Percentiles rank a stretch among this genome's conserved stretches.
These are phyloP conservation scores for Musa itinerans DNA, from an alignment of 176 grass and related monocot species.

Conservation along the genomic window DNA sequence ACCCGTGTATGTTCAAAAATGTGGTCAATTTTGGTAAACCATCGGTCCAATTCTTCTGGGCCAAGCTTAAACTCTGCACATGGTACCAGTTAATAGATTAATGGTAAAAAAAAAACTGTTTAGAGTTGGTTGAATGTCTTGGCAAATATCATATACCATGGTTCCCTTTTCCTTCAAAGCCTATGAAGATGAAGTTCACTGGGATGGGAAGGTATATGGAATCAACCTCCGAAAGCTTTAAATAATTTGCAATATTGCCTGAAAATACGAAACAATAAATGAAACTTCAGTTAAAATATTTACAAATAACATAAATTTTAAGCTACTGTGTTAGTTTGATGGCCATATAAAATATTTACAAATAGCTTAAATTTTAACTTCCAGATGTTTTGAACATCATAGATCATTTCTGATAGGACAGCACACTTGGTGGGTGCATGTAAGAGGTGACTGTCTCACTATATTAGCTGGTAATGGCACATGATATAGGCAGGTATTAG, in stretches of 20 bases:
- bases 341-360: not conserved
- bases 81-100: not conserved
- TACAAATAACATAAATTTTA: not conserved
- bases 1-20: constrained; percentile 90
- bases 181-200: constrained; percentile 92
- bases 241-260: constrained; percentile 77
- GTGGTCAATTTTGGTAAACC: constrained; percentile 98
- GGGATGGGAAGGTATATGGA: constrained; percentile 82
- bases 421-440: not conserved
- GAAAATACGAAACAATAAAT: constrained; percentile 18
- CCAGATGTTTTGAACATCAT: not conserved
- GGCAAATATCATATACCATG: constrained; percentile 44
- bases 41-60: constrained; percentile 72
- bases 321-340: not conserved
- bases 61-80: constrained; percentile 65
- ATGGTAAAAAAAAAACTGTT: not conserved
- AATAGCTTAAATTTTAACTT: not conserved
- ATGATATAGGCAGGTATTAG: not conserved
- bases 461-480: not conserved
- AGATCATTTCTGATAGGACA: not conserved
- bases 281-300: not conserved
- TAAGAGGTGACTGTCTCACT: not conserved
- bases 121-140: constrained; percentile 1
- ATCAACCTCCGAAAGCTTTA: constrained; percentile 68
- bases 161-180: constrained; percentile 94